Evolutionary conservation across 2,329 filamentous ascomycete species (phyloP), one percentile per base, ranked within the genome.

Genomic region (Catunica adiposa): DNA sequence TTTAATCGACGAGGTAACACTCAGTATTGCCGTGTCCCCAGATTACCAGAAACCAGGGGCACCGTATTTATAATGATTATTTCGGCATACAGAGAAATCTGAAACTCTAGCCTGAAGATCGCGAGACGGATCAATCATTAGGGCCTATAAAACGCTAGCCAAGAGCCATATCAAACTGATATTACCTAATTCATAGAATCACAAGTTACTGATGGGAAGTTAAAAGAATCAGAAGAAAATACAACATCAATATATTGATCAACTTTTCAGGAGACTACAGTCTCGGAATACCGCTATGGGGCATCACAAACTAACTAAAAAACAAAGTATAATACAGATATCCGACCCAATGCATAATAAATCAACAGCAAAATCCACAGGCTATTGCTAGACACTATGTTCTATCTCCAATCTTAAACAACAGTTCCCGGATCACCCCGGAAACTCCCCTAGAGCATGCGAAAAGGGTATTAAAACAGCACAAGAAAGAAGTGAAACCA

Each of bases 381-480:
- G 20, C 15, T 22, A 44, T 44, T 17, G 15, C 40, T 44, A 44
- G 20, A 44, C 40, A 2, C n/a, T 17, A 44, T n/a, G 20, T 44
- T 22, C 40, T 44, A n/a, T 4, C n/a, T n/a, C 8, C 3, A 2
- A 7, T 17, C 8, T 44, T 17, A 17, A 44, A 44, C 7, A 44
- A 17, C 40, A n/a, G 20, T 8, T 17, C 20, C 15, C 1, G 11
- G n/a, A 3, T 44, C 40, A n/a, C 8, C 20, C 15, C 17, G 11
- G 11, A 44, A 11, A 17, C 4, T 25, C 22, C 20, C 6, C 22
- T 8, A 25, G 22, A 5, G 2, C 11, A 26, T 25, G 3, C 2
- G 9, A 25, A 48, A 48, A 25, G 34, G 51, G 51, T 42, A 53
- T 53, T 53, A 53, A 40, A 25, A 53, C 37, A 26, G 15, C 14